Conservation (phyloP, 495 filamentous ascomycete species). For the Apodospora peruviana region DNA sequence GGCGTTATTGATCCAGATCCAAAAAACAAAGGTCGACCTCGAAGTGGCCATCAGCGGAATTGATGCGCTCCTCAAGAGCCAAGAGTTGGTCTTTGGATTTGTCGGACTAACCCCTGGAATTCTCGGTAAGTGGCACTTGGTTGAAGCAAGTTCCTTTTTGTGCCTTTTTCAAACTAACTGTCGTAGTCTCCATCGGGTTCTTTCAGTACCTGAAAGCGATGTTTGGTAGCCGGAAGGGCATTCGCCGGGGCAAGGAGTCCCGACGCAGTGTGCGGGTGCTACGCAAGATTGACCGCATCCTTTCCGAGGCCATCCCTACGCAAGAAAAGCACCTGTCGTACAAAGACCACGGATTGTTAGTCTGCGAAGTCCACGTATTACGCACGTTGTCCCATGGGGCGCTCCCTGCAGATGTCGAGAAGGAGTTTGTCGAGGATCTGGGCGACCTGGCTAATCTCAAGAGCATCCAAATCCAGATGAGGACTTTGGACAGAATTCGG, state of each 20-base stretch:
- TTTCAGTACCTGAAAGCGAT: constrained; percentile 63
- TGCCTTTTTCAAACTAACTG: not conserved
- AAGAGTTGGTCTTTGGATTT: constrained; percentile 96
- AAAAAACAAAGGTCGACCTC: constrained; percentile 98
- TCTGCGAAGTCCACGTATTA: constrained; percentile 82
- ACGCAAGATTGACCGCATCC: constrained; percentile 78
- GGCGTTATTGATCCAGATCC: constrained; percentile 88
- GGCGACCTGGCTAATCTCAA: constrained; percentile 75
- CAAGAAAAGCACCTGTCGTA: constrained; percentile 67
- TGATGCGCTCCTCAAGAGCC: constrained; percentile 84
- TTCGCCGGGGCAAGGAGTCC: constrained; percentile 51
- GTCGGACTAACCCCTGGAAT: constrained; percentile 87
- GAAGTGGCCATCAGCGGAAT: constrained; percentile 95
- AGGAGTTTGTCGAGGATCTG: constrained; percentile 81
- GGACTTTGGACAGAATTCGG: constrained; percentile 71
- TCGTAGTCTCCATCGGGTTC: constrained; percentile 61
- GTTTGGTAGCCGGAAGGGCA: constrained; percentile 62
- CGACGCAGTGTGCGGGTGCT: constrained; percentile 66
- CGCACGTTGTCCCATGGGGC: constrained; percentile 57
- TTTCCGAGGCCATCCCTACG: constrained; percentile 58
- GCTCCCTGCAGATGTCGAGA: constrained; percentile 64
- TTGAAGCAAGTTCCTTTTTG: no score
- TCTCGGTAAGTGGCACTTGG: constrained; percentile 33
- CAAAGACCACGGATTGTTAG: constrained; percentile 82
- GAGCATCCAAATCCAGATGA: constrained; percentile 66